Conservation (phyloP, 2,329 filamentous ascomycete genomes). For the Curvularia sp. region DNA sequence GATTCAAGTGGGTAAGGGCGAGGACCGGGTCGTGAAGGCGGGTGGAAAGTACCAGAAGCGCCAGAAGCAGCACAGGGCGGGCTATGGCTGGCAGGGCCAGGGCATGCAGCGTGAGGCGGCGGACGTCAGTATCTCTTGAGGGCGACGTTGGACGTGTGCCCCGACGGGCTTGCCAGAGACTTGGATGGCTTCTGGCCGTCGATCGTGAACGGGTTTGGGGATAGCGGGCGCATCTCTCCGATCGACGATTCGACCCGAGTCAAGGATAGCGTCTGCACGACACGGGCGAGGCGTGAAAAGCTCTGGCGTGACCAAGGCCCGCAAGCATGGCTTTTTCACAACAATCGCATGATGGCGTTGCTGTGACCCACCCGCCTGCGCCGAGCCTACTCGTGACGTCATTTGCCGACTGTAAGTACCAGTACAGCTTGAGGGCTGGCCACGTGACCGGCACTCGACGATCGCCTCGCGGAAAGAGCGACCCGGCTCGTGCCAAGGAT, state of each 20-base stretch:
- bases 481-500: too few species aligned
- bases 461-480: too few species aligned
- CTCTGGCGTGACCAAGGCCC: slow-evolving; percentile 10
- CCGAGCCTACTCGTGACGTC: too few species aligned
- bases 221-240: slow-evolving; percentile 10
- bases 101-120: slow-evolving; percentile 5
- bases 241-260: slow-evolving; percentile 25
- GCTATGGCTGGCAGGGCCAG: background rate
- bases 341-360: slow-evolving; percentile 8
- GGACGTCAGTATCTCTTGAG: slow-evolving; percentile 9
- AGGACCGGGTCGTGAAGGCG: slow-evolving; percentile 10
- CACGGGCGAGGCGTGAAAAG: slow-evolving; percentile 12
- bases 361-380: slow-evolving; percentile 5
- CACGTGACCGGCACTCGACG: too few species aligned
- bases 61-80: background rate
- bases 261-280: slow-evolving; percentile 19
- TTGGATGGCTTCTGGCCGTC: slow-evolving; percentile 24
- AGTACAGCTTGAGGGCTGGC: too few species aligned
- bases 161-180: slow-evolving; percentile 5
- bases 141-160: slow-evolving; percentile 6
- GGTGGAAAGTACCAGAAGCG: slow-evolving; percentile 10
- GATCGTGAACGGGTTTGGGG: slow-evolving; percentile 23
- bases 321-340: slow-evolving; percentile 12
- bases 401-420: too few species aligned
- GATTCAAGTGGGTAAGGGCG: slow-evolving; percentile 10